Base-by-base conservation (phyloP, 345 rosid genomes). In the Anastatica hierochuntica region DNA sequence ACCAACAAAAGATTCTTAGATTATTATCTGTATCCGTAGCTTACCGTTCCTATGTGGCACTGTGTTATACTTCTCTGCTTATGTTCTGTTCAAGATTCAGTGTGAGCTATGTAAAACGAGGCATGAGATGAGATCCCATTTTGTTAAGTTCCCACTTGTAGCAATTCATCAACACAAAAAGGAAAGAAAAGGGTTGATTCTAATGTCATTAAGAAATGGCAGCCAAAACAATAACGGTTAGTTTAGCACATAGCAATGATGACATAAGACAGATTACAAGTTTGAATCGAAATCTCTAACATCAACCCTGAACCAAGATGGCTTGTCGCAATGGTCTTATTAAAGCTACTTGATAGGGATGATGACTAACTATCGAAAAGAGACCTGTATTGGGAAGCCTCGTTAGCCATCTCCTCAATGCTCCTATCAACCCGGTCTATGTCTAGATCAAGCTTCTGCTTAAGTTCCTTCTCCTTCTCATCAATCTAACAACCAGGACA, bases 391-490 rank as follows among this genome's bases (percentile, higher is more conserved):
- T 64, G 74, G 14, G 69, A 79, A 20, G 98, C 90, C 69, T 87
- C 98, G 49, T 72, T 60, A 50, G 74, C 68, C 95, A 82, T 87
- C 78, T 90, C 96, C 37, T 82, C 88, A 4, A 53, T 13, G 64
- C 69, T 74, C 68, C 90, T 77, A 60, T 90, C 95, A 49, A 71
- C 81, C 58, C 95, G 78, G 27, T 84, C 90, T 64, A 75, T 56
- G 53, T 87, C 96, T 14, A 90, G 76, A 73, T 90, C 80, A 30
- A 87, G 85, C 75, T 78, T 82, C 66, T 76, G 59, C 62, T 79
- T 77, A 24, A 82, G 64, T 59, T 84, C 84, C 66, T 76, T 84
- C 73, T 79, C 95, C 63, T 84, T 82, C 41, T 33, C 79, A 67
- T 84, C 85, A 24, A 90, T 67, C 95, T 84, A n/a, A 49, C 56